Evolutionary conservation across 768 basidiomycete genomes (phyloP), one percentile per base, ranked within the genome.

Genomic region (Rhodosporidiobolus sp.): DNA sequence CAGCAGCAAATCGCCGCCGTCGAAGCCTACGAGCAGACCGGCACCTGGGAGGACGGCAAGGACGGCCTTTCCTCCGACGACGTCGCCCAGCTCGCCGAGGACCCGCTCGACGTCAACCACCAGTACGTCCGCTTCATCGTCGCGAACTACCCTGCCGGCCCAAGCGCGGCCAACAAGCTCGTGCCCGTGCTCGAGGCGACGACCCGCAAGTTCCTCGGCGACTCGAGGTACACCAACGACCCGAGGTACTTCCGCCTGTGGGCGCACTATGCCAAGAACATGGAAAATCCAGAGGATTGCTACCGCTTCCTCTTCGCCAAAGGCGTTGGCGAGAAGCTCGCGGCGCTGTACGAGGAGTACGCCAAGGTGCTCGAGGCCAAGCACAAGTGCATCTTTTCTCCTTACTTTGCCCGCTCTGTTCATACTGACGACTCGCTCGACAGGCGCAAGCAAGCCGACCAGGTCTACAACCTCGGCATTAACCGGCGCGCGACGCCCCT

Each of bases 171-270:
- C 54, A 92, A 90, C 26, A 90, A 91, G 26, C 85, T 96, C 46
- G 79, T 89, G 4, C 89, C 91, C 56, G 82, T 97, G 11, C 84
- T 99, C 26, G 91, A 94, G 77, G 88, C 92, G 77, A 88, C 90
- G 1, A 93, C 93, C 4, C 82, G 87, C 43, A 86, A 87, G 66
- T 96, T 97, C 81, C 87, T 89, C 74, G 85, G 87, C 35, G 95
- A 98, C 79, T 83, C 86, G n/a, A 82, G 87, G 22, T 98, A 96
- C 81, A 77, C 78, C 59, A 88, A 87, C 63, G 94, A 98, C 83
- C 82, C 92, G 62, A 86, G 95, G 53, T 96, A 97, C 82, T 84
- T 97, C 60, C 91, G 92, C 80, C 81, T 97, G 28, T 99, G 96
- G 96, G 86, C 88, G 30, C 84, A 90, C 60, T 94, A 95, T 80